These are phyloP conservation scores for Eleusine coracana DNA, from an alignment of 176 grass and related monocot species.

Conservation along the genomic window DNA sequence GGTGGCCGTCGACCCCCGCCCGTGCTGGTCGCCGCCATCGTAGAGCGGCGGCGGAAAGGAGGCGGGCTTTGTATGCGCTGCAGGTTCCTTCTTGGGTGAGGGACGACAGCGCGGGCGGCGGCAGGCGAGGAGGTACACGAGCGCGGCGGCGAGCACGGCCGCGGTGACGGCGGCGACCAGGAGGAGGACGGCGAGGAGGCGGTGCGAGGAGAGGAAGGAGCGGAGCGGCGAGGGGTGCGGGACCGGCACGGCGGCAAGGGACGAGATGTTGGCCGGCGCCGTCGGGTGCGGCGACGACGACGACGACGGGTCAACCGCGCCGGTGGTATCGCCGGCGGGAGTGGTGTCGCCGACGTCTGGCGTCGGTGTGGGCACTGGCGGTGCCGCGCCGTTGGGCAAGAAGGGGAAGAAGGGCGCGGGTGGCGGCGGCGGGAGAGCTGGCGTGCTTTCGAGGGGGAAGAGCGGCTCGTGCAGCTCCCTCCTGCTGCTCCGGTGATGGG, in stretches of 20 bases:
- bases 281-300: slow-evolving; percentile 43
- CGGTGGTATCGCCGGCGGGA: not conserved
- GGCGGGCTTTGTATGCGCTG: slow-evolving; percentile 37
- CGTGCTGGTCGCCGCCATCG: slow-evolving; percentile 47
- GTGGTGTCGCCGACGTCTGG: not conserved
- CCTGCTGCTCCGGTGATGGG: slow-evolving; percentile 24
- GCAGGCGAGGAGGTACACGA: slow-evolving; percentile 37
- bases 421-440: slow-evolving; percentile 36
- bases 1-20: slow-evolving; percentile 44
- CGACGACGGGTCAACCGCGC: not conserved
- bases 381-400: slow-evolving; percentile 45
- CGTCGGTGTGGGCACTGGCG: not conserved
- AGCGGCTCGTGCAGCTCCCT: slow-evolving; percentile 61
- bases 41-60: slow-evolving; percentile 41
- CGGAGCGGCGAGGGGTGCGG: slow-evolving; percentile 36
- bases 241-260: slow-evolving; percentile 39
- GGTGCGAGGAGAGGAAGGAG: slow-evolving; percentile 49
- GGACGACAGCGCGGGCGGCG: slow-evolving; percentile 25
- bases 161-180: slow-evolving; percentile 9
- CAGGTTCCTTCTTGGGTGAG: slow-evolving; percentile 30
- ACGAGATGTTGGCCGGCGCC: slow-evolving; percentile 54
- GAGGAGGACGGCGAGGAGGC: slow-evolving; percentile 49
- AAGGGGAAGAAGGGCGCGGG: slow-evolving; percentile 53
- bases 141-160: slow-evolving; percentile 26
- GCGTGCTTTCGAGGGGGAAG: slow-evolving; percentile 53